Base-by-base conservation (phyloP, 192 early-diverging fungal species). In the Entomortierella parvispora region DNA sequence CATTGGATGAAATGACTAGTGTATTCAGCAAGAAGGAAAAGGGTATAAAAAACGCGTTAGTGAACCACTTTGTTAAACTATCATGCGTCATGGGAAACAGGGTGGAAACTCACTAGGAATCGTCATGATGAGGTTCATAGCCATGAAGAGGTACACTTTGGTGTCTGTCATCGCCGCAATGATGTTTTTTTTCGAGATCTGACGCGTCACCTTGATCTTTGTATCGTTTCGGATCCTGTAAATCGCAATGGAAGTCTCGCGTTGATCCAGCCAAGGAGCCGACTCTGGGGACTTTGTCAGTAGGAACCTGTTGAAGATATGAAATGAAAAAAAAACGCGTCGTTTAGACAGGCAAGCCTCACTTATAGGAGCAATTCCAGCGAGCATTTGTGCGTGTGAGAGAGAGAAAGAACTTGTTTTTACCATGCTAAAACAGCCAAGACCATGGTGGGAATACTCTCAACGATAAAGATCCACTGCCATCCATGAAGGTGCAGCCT, bases 391-490 rank as follows among this genome's bases (percentile, higher is more conserved):
- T n/a, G n/a, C n/a, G n/a, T n/a, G n/a, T n/a, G n/a, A n/a, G n/a
- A n/a, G n/a, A n/a, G 8, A 10, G 25, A 29, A 18, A 10, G 2
- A 14, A 4, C 2, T 52, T 22, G n/a, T 2, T 11, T 5, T 55
- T 58, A 67, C 68, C 64, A 76, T 0, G 59, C 64, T 1, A 43
- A 28, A 18, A 67, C 25, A 10, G 72, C 58, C 9, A 68, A 33
- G 0, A 28, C 46, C 18, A 76, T 33, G 14, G 59, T 68, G 0
- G 53, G 52, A 8, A 76, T 5, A 29, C 72, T 62, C 44, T 76
- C 53, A 0, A 76, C 51, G n/a, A 76, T 62, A 53, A 76, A 76
- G 15, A 68, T 62, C 72, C 83, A 89, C 55, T 84, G 87, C 89
- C 89, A 90, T 11, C 80, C 81, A 29, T 50, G 28, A 10, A 88